Evolutionary conservation across 1,284 basidiomycete genomes (phyloP).

Genomic region (Marasmius sp.): DNA sequence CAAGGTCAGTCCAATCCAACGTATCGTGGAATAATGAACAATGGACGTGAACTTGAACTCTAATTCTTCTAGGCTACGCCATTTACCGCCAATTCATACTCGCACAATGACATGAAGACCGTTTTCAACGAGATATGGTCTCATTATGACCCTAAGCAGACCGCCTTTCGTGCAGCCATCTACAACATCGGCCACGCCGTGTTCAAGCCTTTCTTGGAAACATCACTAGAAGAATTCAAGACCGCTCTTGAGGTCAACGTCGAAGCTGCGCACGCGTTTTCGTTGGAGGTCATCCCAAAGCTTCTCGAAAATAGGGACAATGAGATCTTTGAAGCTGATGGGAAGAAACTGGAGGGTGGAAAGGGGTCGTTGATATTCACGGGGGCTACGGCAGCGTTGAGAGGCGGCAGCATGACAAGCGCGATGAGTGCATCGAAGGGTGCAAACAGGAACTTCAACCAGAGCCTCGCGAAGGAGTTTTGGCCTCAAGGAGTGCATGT

Average conservation of each 20-base stretch:
- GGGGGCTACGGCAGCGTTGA: constrained; percentile 68
- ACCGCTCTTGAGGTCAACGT: constrained; percentile 55
- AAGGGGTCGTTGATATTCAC: constrained; percentile 49
- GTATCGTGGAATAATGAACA: neutral
- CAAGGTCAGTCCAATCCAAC: constrained; percentile 38
- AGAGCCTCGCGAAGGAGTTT: constrained; percentile 80
- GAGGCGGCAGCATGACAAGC: constrained; percentile 67
- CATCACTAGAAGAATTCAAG: constrained; percentile 59
- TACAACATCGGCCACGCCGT: constrained; percentile 62
- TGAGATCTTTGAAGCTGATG: constrained; percentile 12
- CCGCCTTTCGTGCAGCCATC: constrained; percentile 60
- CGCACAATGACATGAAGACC: constrained; percentile 46
- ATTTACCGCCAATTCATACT: constrained; percentile 62
- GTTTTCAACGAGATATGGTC: constrained; percentile 55
- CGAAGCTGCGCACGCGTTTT: constrained; percentile 65
- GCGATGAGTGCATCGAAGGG: constrained; percentile 71
- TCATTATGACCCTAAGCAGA: constrained; percentile 46
- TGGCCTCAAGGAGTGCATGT: constrained; percentile 78
- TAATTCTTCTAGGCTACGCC: constrained; percentile 47
- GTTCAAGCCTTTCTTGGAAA: constrained; percentile 69
- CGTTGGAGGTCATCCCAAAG: constrained; percentile 58
- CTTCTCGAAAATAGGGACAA: constrained; percentile 55
- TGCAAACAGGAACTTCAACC: constrained; percentile 63
- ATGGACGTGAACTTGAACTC: neutral
- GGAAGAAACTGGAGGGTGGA: constrained; percentile 47